Percentiles rank a stretch among this genome's conserved stretches.
These are phyloP conservation scores for Rhizoclosmatium globosum DNA, from an alignment of 192 early-diverging fungal genomes.

Conservation along the genomic window DNA sequence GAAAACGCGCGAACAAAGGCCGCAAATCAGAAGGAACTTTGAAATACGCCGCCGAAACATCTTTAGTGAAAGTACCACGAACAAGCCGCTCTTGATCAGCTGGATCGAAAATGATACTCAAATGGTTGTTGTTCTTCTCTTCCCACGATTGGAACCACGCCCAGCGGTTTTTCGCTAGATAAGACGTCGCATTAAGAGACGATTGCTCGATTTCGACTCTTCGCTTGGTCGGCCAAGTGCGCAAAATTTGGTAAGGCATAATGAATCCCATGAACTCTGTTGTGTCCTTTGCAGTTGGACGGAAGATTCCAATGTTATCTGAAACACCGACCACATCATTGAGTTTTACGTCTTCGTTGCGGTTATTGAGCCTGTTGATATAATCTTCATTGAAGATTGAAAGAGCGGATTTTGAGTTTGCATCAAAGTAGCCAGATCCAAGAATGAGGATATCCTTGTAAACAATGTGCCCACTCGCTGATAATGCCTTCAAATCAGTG, in stretches of 20 bases:
- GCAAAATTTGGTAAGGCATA: not conserved
- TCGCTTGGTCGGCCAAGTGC: not conserved
- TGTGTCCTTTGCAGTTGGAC: too few relatives aligned
- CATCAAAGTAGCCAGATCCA: too few relatives aligned
- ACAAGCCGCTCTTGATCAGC: conserved; percentile 22
- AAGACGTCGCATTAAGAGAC: conserved; percentile 31
- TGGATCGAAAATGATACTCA: conserved; percentile 12
- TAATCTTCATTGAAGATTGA: too few relatives aligned
- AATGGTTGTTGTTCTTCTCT: not conserved
- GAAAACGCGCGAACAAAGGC: conserved; percentile 37
- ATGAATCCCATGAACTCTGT: too few relatives aligned
- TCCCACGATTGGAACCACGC: conserved; percentile 15
- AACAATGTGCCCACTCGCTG: too few relatives aligned
- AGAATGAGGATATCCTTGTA: too few relatives aligned
- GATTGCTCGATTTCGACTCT: conserved; percentile 17
- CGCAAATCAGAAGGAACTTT: conserved; percentile 23
- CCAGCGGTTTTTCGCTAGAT: not conserved
- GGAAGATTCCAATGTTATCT: too few relatives aligned
- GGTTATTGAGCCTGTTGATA: too few relatives aligned
- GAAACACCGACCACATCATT: too few relatives aligned
- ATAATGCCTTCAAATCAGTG: too few relatives aligned
- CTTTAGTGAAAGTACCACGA: not conserved
- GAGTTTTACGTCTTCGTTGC: too few relatives aligned
- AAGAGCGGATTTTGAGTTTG: too few relatives aligned
- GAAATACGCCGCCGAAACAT: conserved; percentile 11